A percentile compares a stretch with the other conserved stretches of the same genome.
Evolutionary conservation across 2,329 filamentous ascomycete genomes (phyloP).

Genomic region (Bipolaris oryzae): DNA sequence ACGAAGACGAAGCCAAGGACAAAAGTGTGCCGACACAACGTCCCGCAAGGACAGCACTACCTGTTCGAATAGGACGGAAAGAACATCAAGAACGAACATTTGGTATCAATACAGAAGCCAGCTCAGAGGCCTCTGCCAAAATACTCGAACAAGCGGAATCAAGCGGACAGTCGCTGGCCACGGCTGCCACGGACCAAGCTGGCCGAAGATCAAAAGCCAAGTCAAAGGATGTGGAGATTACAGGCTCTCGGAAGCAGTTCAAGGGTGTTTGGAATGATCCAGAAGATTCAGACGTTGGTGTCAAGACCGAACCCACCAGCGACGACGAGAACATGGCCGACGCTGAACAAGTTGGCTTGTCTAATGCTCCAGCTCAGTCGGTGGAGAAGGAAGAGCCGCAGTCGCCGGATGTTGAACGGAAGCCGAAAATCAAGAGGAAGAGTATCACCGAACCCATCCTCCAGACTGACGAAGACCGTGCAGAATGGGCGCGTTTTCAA

Average conservation of each 20-base stretch:
- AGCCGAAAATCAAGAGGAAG: slow-evolving; percentile 28
- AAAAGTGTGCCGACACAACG: slow-evolving; percentile 26
- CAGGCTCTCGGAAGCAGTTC: slow-evolving; percentile 50
- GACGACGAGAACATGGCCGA: slow-evolving; percentile 50
- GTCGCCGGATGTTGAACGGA: slow-evolving; percentile 45
- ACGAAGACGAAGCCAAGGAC: slow-evolving; percentile 52
- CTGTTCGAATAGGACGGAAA: slow-evolving; percentile 62
- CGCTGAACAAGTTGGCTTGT: slow-evolving; percentile 34
- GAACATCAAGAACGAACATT: slow-evolving; percentile 62
- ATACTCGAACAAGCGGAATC: slow-evolving; percentile 45
- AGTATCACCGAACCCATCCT: slow-evolving; percentile 49
- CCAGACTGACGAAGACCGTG: slow-evolving; percentile 60
- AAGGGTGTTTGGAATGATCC: slow-evolving; percentile 55
- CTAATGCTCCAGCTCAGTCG: slow-evolving; percentile 12
- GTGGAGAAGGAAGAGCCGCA: slow-evolving; percentile 34
- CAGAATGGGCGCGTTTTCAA: slow-evolving; percentile 57
- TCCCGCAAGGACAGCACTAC: slow-evolving; percentile 42
- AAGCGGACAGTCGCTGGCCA: slow-evolving; percentile 28
- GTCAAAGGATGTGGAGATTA: slow-evolving; percentile 52
- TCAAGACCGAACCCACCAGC: slow-evolving; percentile 63
- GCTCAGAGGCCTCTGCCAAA: slow-evolving; percentile 53
- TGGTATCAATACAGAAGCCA: slow-evolving; percentile 61
- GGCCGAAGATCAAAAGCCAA: slow-evolving; percentile 49
- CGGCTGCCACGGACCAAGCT: slow-evolving; percentile 24
- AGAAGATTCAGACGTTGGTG: slow-evolving; percentile 47